phyloP scores from a whole-genome alignment of 2,329 filamentous ascomycete species.

The Arthrobotrys sphaeroides region DNA sequence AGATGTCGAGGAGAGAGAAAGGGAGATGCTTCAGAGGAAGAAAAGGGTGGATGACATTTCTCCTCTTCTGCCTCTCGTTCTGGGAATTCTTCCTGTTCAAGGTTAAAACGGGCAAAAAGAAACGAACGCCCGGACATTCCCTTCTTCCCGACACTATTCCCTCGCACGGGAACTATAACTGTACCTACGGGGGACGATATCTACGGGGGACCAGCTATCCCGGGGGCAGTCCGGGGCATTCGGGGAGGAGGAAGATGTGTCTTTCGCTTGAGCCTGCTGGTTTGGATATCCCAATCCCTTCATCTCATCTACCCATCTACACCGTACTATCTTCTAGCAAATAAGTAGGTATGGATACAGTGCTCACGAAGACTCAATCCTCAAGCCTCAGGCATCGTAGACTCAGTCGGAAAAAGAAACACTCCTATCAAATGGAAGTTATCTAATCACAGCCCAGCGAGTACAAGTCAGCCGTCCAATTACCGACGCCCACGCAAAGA shows the following conservation, averaged over 20 bases:
- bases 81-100: slow-evolving; percentile 46
- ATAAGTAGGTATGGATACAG: no score
- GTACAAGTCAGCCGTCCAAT: slow-evolving; percentile 1
- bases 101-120: slow-evolving; percentile 52
- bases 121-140: slow-evolving; percentile 8
- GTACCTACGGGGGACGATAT: no score
- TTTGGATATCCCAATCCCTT: slow-evolving; percentile 27
- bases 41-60: not conserved
- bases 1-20: slow-evolving; percentile 11
- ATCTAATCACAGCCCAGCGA: not conserved
- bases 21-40: slow-evolving; percentile 8
- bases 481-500: slow-evolving; percentile 45
- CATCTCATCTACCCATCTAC: slow-evolving; percentile 52
- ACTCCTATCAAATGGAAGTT: no score
- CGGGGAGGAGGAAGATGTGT: not conserved
- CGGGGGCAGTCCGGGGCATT: no score
- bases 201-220: no score
- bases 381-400: no score
- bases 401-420: no score
- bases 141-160: no score
- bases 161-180: no score
- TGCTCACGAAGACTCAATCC: no score
- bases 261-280: slow-evolving; percentile 44
- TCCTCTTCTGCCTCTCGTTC: not conserved
- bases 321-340: no score